A percentile compares a stretch with the other conserved stretches of the same genome.
phyloP scores from a whole-genome alignment of 1,284 basidiomycete species.

The Meira miltonrushii region DNA sequence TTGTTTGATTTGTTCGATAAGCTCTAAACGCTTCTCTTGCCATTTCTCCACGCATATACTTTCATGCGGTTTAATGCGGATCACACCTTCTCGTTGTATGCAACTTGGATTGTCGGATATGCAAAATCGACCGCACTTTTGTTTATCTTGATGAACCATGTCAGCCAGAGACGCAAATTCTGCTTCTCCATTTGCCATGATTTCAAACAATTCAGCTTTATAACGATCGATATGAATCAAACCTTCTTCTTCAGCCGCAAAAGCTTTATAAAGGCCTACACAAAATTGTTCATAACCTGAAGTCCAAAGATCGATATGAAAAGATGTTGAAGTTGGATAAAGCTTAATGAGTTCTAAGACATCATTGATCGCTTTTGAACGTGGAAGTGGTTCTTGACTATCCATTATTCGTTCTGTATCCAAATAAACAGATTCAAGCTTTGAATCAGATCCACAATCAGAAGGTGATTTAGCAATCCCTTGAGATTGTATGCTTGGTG shows the following conservation, averaged over 20 bases:
- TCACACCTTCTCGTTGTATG: not conserved
- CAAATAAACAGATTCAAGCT: constrained; percentile 60
- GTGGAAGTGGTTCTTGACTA: constrained; percentile 18
- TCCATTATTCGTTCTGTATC: constrained; percentile 65
- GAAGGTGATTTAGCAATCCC: constrained; percentile 60
- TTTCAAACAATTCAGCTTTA: constrained; percentile 6
- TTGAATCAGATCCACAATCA: not conserved
- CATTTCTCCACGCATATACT: not conserved
- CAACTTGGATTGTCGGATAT: not conserved
- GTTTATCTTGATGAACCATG: not conserved
- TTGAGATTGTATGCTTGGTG: constrained; percentile 2
- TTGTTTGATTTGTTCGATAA: not conserved
- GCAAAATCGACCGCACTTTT: constrained; percentile 4
- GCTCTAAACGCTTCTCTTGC: not conserved
- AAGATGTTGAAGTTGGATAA: constrained; percentile 62
- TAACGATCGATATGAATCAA: constrained; percentile 16
- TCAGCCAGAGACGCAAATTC: not conserved
- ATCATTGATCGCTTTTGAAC: constrained; percentile 56
- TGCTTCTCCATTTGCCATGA: not conserved
- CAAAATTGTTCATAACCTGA: constrained; percentile 55
- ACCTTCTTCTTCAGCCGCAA: not conserved
- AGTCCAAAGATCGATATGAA: constrained; percentile 89
- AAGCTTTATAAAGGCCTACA: constrained; percentile 4
- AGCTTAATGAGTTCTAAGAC: constrained; percentile 60
- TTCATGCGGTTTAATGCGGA: not conserved